Base-by-base conservation (phyloP, 306 rosid genomes). In the Ammopiptanthus mongolicus region DNA sequence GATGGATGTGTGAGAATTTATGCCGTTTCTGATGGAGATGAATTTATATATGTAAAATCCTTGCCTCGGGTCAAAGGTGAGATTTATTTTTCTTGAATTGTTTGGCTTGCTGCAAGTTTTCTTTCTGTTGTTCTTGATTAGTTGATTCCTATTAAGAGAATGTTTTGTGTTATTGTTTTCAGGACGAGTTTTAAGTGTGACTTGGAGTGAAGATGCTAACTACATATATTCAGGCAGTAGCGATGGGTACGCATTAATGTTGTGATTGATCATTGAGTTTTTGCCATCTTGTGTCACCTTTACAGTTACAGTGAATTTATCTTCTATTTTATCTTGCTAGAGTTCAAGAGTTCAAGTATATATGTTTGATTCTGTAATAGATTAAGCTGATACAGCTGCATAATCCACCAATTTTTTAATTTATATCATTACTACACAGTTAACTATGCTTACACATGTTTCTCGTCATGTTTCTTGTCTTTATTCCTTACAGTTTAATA, bases 31-130 rank as follows among this genome's bases (percentile, higher is more conserved):
- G 86, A 87, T 14, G 4, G 64, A 1, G 96, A 96, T 77, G 92
- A 92, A 48, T 88, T 96, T 47, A 28, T 83, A 34, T 87, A 85
- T 80, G 73, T 68, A 44, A 96, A 83, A 70, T 87, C 97, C 14
- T 77, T 96, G 84, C 92, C 93, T 39, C 84, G 90, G 83, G 98
- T 92, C 82, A 82, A 84, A 70, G 99, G 99, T 96, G 87, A 83
- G 93, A 65, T 75, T 65, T 75, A 2, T 85, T 60, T 50, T 66
- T 80, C 62, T 68, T 66, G 52, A 21, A 36, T 46, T n/a, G 36
- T 17, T 19, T 8, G 74, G 53, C 42, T 52, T 28, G 64, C 58
- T 62, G 5, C 33, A 2, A 50, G n/a, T 46, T 65, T 74, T 66
- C 0, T 13, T 8, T 51, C 3, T 10, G 0, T 41, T 12, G 12